These are phyloP conservation scores for Erodium texanum DNA, from an alignment of 441 rosid species.

Conservation along the genomic window DNA sequence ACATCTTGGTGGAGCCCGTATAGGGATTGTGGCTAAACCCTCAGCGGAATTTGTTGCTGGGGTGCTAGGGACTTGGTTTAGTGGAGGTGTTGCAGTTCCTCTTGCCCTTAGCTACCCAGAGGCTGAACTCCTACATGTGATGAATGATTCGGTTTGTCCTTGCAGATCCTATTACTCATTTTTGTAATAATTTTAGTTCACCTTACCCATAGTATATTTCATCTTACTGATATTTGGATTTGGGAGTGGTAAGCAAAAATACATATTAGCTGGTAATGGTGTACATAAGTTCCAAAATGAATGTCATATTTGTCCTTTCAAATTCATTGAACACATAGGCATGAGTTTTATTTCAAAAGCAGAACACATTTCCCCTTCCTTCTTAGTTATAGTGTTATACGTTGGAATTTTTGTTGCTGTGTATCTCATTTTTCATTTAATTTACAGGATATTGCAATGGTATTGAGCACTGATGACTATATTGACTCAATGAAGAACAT, in stretches of 20 bases:
- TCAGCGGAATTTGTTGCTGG: conserved; percentile 91
- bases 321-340: background rate
- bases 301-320: background rate
- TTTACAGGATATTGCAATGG: conserved; percentile 60
- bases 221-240: background rate
- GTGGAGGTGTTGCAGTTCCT: conserved; percentile 96
- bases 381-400: conserved; percentile 1
- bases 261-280: background rate
- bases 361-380: background rate
- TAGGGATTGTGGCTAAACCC: conserved; percentile 94
- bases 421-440: conserved; percentile 16
- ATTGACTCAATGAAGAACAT: conserved; percentile 50
- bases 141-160: conserved; percentile 69
- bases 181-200: background rate
- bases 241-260: background rate
- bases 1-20: conserved; percentile 71
- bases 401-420: conserved; percentile 4
- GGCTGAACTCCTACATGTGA: conserved; percentile 85
- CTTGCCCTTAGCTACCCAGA: conserved; percentile 94
- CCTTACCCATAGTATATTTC: background rate
- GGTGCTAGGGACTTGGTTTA: conserved; percentile 81
- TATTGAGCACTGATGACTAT: conserved; percentile 74
- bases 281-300: background rate
- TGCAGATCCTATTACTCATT: background rate
- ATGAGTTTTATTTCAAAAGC: background rate